Evolutionary conservation across 2,329 filamentous ascomycete species (phyloP), one percentile per base, ranked within the genome.

Genomic region (Allantophomopsis cytisporea): DNA sequence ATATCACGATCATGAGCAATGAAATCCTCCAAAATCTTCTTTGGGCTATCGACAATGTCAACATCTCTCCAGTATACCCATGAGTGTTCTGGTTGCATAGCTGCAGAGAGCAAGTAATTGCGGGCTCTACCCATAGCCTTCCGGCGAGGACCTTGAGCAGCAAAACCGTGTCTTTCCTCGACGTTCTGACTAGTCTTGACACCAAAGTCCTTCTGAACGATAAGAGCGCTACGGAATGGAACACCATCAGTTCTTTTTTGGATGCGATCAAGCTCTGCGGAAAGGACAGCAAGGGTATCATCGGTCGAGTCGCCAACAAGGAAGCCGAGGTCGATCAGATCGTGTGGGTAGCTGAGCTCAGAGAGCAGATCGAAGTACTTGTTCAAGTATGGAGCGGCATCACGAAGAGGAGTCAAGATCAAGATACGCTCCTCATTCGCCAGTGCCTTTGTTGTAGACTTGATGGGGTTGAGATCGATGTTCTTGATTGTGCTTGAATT

Each of bases 11-110:
- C 84, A 54, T 96, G 91, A 15, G 85, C 84, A 52, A 94, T 83
- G 50, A 98, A 93, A 54, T 98, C 91, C 63, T 98, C 88, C 28
- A 98, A 68, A 44, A 98, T 93, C 54, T 74, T 80, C 46, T 73
- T 71, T 2, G 89, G 86, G 57, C 83, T 94, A 55, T 98, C 88
- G 36, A 84, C 78, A 51, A 98, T 95, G 60, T 98, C 91, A 37
- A 94, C 88, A 58, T 98, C 91, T 43, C 91, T 77, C 91, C 91
- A 98, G 60, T 95, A 96, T 7, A 96, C 88, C 91, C 91, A 98
- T 7, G 87, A 89, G 58, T 98, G 91, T 45, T 96, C 87, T 0
- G 87, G 78, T 65, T 93, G 94, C 52, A 98, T 58, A 3, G 91
- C 81, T 0, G 85, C 70, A 23, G 78, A 75, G 2, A 98, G 73